Conservation (phyloP, 2,329 filamentous ascomycete genomes). For the Aspergillus novoparasiticus region DNA sequence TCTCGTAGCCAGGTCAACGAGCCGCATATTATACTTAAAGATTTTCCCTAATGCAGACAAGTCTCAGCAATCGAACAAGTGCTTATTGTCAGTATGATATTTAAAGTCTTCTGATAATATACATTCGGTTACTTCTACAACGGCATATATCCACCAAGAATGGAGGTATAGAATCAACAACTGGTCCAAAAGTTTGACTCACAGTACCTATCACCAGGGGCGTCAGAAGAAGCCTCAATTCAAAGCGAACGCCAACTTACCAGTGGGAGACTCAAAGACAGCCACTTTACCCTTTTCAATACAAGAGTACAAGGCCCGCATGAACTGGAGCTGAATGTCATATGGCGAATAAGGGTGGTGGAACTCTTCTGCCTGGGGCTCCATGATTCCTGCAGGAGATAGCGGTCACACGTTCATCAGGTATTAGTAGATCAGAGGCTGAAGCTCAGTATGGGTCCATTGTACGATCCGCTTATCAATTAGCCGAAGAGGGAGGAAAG, state of each 20-base stretch:
- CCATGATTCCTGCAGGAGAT: conserved; percentile 29
- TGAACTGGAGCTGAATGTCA: conserved; percentile 83
- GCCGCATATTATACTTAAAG: conserved; percentile 85
- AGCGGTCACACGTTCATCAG: neutral
- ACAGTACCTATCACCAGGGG: conserved; percentile 42
- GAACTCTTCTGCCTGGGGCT: conserved; percentile 59
- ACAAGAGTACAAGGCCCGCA: conserved; percentile 78
- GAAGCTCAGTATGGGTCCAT: neutral
- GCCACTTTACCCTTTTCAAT: conserved; percentile 79
- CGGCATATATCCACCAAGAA: neutral
- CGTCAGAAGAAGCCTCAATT: conserved; percentile 16
- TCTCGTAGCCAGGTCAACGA: conserved; percentile 89
- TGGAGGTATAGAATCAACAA: neutral
- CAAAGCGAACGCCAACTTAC: conserved; percentile 51
- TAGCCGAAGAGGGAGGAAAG: neutral
- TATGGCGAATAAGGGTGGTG: conserved; percentile 88
- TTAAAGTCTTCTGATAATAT: neutral
- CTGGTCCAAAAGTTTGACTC: conserved; percentile 24
- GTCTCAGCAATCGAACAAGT: neutral
- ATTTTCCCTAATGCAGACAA: conserved; percentile 68
- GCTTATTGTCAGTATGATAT: neutral
- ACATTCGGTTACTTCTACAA: neutral
- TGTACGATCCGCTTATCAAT: neutral
- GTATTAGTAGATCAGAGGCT: neutral
- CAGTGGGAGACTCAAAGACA: conserved; percentile 92